Base-by-base conservation (phyloP, 2,329 filamentous ascomycete genomes). In the Emergomyces africanus region DNA sequence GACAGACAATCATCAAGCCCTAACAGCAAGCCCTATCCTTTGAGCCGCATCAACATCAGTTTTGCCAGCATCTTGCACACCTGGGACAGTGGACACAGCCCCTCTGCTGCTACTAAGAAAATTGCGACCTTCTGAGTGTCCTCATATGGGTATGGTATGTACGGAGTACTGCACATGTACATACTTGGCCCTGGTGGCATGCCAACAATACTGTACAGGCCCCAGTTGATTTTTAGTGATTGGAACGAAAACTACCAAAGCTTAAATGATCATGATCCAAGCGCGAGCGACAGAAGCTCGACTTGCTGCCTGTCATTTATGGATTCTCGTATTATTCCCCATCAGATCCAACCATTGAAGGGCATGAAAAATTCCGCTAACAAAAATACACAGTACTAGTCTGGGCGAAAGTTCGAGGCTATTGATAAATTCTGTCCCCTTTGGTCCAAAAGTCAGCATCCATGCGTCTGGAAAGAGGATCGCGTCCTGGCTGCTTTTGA, bases 401-500 rank as follows among this genome's bases (percentile, higher is more conserved):
- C 9, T 3, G 20, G 23, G 23, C 15, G 28, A 28, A 44, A 39
- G 23, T 44, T 55, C 53, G 23, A 42, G 14, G 53, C 54, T 55
- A 55, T 55, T 55, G 54, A 46, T 35, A 44, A 14, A 42, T 55
- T n/a, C 54, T 39, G 14, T 54, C 50, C 33, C 12, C n/a, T 39
- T 39, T 35, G 39, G 30, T 54, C n/a, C 30, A 8, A 56, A 3
- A 35, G 54, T 41, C 28, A 30, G 44, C 28, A 33, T 33, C 25
- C 30, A 20, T 25, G 5, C 44, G 10, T 8, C 48, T 58, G 46
- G 48, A 58, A 49, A 28, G 37, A 44, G 57, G 33, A 58, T 53
- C 57, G 48, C 39, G 10, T n/a, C 18, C 55, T 28, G n/a, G 57
- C 57, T 23, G 57, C 57, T 58, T 58, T 58, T 58, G 57, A 54